A percentile compares a stretch with the other conserved stretches of the same genome.
These are phyloP conservation scores for Epichloe baconii DNA, from an alignment of 2,329 filamentous ascomycete genomes.

Conservation along the genomic window DNA sequence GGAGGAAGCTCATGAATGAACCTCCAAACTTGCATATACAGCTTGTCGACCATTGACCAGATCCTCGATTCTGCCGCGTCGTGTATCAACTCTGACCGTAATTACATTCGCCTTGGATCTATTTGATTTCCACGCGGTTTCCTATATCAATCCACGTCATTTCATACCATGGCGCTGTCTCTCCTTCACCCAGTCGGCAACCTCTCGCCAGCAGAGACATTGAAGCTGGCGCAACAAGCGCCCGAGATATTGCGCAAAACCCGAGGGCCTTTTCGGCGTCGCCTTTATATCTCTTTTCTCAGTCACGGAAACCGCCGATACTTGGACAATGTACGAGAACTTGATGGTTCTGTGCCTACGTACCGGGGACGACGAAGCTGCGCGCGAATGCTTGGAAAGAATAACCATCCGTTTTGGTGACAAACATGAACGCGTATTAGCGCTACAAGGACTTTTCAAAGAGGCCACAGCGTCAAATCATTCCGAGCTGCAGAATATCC, in stretches of 20 bases:
- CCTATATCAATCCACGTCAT: neutral
- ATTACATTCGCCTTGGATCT: neutral
- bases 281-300: constrained; percentile 39
- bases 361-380: constrained; percentile 69
- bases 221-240: constrained; percentile 48
- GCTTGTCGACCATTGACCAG: neutral
- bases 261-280: constrained; percentile 42
- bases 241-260: constrained; percentile 41
- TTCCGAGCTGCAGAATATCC: constrained; percentile 51
- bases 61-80: neutral
- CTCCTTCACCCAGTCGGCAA: constrained; percentile 44
- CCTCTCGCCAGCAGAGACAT: constrained; percentile 40
- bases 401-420: constrained; percentile 70
- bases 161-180: constrained; percentile 32
- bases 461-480: constrained; percentile 65
- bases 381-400: constrained; percentile 60
- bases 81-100: neutral
- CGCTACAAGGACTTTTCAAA: constrained; percentile 66
- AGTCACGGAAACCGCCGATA: constrained; percentile 57
- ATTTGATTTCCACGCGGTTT: neutral
- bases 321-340: constrained; percentile 81
- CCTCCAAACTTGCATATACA: neutral
- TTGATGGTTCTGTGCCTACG: constrained; percentile 73
- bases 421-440: constrained; percentile 76
- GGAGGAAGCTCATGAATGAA: neutral